Base-by-base conservation (phyloP, 805 yeast species). In the Torulaspora quercuum region DNA sequence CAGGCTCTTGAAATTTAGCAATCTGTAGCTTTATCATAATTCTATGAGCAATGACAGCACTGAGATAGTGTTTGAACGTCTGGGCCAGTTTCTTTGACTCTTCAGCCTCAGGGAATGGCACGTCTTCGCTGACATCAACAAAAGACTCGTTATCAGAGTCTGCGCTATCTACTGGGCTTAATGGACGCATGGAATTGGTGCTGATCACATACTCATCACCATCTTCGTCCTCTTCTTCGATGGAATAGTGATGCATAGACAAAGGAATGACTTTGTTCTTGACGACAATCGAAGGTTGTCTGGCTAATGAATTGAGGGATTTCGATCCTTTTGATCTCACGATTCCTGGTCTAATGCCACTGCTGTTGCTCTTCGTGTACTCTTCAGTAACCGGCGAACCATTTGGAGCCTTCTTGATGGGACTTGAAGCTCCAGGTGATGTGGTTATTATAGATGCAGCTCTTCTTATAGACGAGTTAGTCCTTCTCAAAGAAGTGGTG, bases 201-300 rank as follows among this genome's bases (percentile, higher is more conserved):
- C 36, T 41, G 21, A 44, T 44, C 21, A 40, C 33, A 12, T 35
- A 35, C 13, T 39, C 40, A 15, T 41, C 41, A 19, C 40, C 45
- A 8, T 38, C 42, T 28, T 52, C 53, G 11, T 53, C 55, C 25
- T 54, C 59, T 35, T 57, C 59, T 20, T 35, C 39, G 10, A 52
- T 53, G 8, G 63, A 46, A 24, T 50, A 55, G 15, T 48, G 57
- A 25, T 48, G 47, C 49, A 53, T 52, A 3, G 62, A 46, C 13
- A 59, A 35, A 21, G 63, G 63, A 14, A 60, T 59, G 3, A 57
- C 64, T 40, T 54, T 57, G 31, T 58, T 60, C 29, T 53, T 57
- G 13, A 60, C 63, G 10, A 59, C 65, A 15, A 59, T 57, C 2
- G 64, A 59, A 6, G 60, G 63, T 40, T 59, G 61, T 41, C 64